Percentiles rank a stretch among this genome's conserved stretches.
Evolutionary conservation across 2,329 filamentous ascomycete genomes (phyloP).

Genomic region (Arthrinium puccinioides): DNA sequence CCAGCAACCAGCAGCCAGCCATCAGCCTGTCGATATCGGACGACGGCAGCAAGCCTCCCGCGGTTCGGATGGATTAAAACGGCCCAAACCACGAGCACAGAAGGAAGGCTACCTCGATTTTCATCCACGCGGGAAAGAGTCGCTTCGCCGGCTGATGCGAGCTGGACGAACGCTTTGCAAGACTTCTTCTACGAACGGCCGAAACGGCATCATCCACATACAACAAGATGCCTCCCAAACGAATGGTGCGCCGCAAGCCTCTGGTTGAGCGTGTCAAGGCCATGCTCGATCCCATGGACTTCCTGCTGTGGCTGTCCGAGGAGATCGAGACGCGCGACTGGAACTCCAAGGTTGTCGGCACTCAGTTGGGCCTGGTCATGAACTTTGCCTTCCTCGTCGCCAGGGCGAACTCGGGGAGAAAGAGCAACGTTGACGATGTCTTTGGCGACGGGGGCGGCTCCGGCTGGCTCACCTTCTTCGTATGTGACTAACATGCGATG

Average conservation of each 20-base stretch:
- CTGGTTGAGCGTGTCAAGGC: slow-evolving; percentile 73
- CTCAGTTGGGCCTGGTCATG: slow-evolving; percentile 64
- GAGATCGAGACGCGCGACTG: slow-evolving; percentile 88
- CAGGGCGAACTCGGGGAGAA: slow-evolving; percentile 62
- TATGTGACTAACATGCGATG: too few relatives aligned
- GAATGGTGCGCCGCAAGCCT: slow-evolving; percentile 76
- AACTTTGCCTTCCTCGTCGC: slow-evolving; percentile 80
- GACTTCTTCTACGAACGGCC: too few relatives aligned
- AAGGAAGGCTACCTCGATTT: too few relatives aligned
- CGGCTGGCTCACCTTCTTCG: slow-evolving; percentile 56
- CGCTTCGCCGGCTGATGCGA: too few relatives aligned
- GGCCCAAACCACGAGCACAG: too few relatives aligned
- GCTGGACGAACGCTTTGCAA: too few relatives aligned
- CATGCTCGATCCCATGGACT: slow-evolving; percentile 80
- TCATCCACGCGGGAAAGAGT: too few relatives aligned
- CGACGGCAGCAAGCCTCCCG: too few relatives aligned
- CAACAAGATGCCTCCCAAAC: slow-evolving; percentile 46
- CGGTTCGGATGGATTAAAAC: too few relatives aligned
- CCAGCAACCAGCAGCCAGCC: too few relatives aligned
- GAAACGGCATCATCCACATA: too few relatives aligned
- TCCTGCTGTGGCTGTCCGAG: slow-evolving; percentile 84
- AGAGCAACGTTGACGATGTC: slow-evolving; percentile 64
- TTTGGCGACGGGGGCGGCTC: slow-evolving; percentile 65
- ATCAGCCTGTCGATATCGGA: too few relatives aligned
- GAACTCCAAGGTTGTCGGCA: slow-evolving; percentile 74